phyloP scores from a whole-genome alignment of 176 grass and related monocot species.

The Ensete glaucum region DNA sequence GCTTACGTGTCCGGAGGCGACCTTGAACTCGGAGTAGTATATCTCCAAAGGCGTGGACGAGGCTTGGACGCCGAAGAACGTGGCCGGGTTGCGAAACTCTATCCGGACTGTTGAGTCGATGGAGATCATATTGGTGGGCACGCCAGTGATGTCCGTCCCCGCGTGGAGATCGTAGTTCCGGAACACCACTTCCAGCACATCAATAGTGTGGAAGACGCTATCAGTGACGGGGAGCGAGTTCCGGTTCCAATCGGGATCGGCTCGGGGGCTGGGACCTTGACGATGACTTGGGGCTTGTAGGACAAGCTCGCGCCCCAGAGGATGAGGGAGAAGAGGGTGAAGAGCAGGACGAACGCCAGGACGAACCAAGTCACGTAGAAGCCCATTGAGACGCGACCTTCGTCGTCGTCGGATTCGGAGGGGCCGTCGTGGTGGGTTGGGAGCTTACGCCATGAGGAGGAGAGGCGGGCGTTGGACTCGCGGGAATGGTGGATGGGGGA shows the following conservation, averaged over 20 bases:
- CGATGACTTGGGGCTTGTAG: conserved; percentile 67
- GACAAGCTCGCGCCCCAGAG: conserved; percentile 83
- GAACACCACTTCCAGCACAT: conserved; percentile 67
- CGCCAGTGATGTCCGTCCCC: conserved; percentile 92
- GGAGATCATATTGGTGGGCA: conserved; percentile 91
- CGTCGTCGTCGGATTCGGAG: conserved; percentile 31
- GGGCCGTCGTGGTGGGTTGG: conserved; percentile 37
- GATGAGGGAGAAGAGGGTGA: conserved; percentile 81
- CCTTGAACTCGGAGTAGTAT: conserved; percentile 72
- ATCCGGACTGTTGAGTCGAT: conserved; percentile 81
- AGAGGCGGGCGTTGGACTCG: conserved; percentile 68
- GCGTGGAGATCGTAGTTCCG: conserved; percentile 91
- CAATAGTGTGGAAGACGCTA: too few species aligned
- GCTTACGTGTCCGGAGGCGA: conserved; percentile 73
- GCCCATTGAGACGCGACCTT: conserved; percentile 6
- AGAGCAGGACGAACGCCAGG: conserved; percentile 56
- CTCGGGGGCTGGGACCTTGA: conserved; percentile 45
- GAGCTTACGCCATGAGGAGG: conserved; percentile 28
- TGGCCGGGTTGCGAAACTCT: conserved; percentile 71
- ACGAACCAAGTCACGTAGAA: conserved; percentile 54
- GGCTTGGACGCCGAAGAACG: conserved; percentile 97
- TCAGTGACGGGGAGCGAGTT: not conserved
- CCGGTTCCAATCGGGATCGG: not conserved
- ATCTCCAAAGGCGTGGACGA: conserved; percentile 63
- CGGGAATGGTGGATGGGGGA: conserved; percentile 64